Evolutionary conservation across 352 stramenopile species (phyloP).

Genomic region (Pythium aristosporum): DNA sequence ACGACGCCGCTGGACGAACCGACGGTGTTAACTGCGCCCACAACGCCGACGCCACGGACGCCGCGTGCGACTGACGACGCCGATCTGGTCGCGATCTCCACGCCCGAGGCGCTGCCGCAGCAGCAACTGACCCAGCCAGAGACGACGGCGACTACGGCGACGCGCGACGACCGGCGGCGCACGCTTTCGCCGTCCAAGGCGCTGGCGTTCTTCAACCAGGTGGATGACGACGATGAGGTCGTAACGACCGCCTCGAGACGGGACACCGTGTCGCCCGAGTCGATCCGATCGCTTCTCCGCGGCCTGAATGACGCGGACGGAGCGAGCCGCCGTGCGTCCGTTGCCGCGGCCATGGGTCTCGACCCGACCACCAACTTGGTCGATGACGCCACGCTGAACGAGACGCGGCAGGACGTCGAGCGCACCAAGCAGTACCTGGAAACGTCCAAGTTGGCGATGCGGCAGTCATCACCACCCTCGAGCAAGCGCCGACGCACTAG

Average conservation of each 20-base stretch:
- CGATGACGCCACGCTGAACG: constrained; percentile 16
- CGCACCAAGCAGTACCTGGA: constrained; percentile 24
- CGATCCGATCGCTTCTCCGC: constrained; percentile 29
- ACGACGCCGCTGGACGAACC: neutral
- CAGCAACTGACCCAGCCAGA: neutral
- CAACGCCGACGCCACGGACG: neutral
- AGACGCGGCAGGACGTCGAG: constrained; percentile 11
- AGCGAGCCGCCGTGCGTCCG: constrained; percentile 12
- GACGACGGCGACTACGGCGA: neutral
- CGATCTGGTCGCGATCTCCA: constrained; percentile 30
- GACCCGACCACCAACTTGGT: constrained; percentile 1
- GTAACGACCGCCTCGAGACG: constrained; percentile 11
- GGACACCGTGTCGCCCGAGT: constrained; percentile 35
- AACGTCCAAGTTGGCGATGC: constrained; percentile 35
- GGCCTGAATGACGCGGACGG: constrained; percentile 8
- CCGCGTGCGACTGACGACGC: constrained; percentile 1
- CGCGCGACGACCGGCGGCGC: constrained; percentile 16
- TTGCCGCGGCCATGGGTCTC: constrained; percentile 3
- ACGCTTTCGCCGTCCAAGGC: constrained; percentile 56
- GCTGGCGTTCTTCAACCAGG: constrained; percentile 29
- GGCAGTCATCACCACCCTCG: constrained; percentile 6
- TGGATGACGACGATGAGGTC: constrained; percentile 17
- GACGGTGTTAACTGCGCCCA: neutral
- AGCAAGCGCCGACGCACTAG: constrained; percentile 11
- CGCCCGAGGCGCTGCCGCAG: constrained; percentile 32